Evolutionary conservation across 2,329 filamentous ascomycete genomes (phyloP).

Genomic region (Fusarium sp.): DNA sequence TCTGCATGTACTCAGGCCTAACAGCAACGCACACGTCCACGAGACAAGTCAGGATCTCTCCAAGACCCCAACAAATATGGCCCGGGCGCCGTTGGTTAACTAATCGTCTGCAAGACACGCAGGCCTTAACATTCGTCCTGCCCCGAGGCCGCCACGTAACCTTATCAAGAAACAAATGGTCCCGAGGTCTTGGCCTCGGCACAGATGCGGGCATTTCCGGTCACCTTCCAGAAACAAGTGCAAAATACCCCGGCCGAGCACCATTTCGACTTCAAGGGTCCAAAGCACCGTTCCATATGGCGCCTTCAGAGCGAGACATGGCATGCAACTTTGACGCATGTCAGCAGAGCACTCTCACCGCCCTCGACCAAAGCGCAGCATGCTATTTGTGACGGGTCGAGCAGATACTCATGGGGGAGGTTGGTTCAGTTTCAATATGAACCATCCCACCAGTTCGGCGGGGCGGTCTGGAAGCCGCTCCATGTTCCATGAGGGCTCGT

Average conservation of each 20-base stretch:
- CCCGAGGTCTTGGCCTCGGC: slow-evolving; percentile 11
- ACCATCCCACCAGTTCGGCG: slow-evolving; percentile 13
- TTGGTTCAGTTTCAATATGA: background rate
- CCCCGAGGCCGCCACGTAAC: slow-evolving; percentile 20
- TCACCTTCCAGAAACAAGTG: slow-evolving; percentile 15
- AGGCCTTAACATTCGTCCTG: background rate
- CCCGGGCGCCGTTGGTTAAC: background rate
- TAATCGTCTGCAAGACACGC: background rate
- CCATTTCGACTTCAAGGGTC: slow-evolving; percentile 25
- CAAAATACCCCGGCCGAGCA: background rate
- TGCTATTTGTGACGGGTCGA: slow-evolving; percentile 22
- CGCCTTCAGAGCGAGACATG: slow-evolving; percentile 8
- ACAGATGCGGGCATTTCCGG: slow-evolving; percentile 20
- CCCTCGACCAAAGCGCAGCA: slow-evolving; percentile 21
- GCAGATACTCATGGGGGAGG: slow-evolving; percentile 5
- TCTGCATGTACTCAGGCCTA: background rate
- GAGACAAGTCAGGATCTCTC: background rate
- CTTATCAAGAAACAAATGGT: slow-evolving; percentile 9
- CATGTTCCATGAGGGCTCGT: background rate
- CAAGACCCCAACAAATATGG: background rate
- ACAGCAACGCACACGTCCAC: background rate
- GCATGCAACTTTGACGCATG: slow-evolving; percentile 25
- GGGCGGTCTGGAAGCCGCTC: slow-evolving; percentile 22
- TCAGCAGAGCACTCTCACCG: slow-evolving; percentile 36
- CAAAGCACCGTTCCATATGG: slow-evolving; percentile 13